These are phyloP conservation scores for Ustilago curta DNA, from an alignment of 1,284 basidiomycete genomes.

Conservation along the genomic window DNA sequence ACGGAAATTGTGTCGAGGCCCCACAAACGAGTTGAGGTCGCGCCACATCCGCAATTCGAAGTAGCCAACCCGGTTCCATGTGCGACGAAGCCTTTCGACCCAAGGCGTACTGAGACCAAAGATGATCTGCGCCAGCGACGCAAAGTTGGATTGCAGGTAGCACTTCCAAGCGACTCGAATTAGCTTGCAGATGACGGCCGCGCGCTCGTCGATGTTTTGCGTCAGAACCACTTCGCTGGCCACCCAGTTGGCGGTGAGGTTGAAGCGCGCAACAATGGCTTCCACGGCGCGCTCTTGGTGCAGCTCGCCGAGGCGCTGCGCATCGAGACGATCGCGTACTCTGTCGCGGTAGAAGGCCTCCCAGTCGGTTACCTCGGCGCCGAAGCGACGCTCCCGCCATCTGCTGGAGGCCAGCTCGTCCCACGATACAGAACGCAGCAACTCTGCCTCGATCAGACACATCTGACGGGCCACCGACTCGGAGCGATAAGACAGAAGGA, in stretches of 20 bases:
- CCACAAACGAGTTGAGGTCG: slow-evolving; percentile 80
- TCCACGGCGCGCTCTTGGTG: slow-evolving; percentile 56
- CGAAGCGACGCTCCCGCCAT: slow-evolving; percentile 68
- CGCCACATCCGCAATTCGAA: slow-evolving; percentile 82
- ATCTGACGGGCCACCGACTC: slow-evolving; percentile 81
- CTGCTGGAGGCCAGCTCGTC: slow-evolving; percentile 78
- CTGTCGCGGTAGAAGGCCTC: slow-evolving; percentile 81
- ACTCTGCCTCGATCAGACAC: slow-evolving; percentile 85
- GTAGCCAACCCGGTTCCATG: slow-evolving; percentile 77
- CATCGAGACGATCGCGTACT: slow-evolving; percentile 77
- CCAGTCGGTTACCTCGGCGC: slow-evolving; percentile 83
- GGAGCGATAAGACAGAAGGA: slow-evolving; percentile 69
- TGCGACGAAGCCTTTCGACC: slow-evolving; percentile 79
- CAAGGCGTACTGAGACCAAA: slow-evolving; percentile 80
- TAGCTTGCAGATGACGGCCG: slow-evolving; percentile 79
- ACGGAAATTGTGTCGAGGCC: slow-evolving; percentile 79
- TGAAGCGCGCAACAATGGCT: slow-evolving; percentile 86
- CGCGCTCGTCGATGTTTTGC: slow-evolving; percentile 74
- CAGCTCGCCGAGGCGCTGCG: slow-evolving; percentile 65
- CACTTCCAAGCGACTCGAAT: slow-evolving; percentile 91
- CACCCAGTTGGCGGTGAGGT: slow-evolving; percentile 84
- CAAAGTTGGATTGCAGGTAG: slow-evolving; percentile 83
- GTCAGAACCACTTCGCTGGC: slow-evolving; percentile 77
- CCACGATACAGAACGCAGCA: slow-evolving; percentile 84
- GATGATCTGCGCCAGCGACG: slow-evolving; percentile 83